Base-by-base conservation (phyloP, 2,329 filamentous ascomycete genomes). In the Alternaria brassicae region DNA sequence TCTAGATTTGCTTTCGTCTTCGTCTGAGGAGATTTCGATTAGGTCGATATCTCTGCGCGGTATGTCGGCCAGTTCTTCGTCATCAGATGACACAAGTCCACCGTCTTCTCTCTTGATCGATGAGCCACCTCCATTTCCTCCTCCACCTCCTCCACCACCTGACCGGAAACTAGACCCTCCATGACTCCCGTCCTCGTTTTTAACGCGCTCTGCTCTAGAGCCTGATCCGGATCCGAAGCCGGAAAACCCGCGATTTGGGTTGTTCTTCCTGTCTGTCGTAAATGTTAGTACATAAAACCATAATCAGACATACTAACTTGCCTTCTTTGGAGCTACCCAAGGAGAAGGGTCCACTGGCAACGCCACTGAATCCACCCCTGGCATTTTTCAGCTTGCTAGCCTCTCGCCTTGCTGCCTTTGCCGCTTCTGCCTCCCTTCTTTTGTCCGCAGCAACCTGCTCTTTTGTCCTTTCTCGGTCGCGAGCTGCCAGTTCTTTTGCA, bases 21-120 rank as follows among this genome's bases (percentile, higher is more conserved):
- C 84, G 56, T 86, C 82, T 48, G 83, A 85, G 12, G 84, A 81
- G 12, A 88, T 82, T 61, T 87, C 83, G 41, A 86, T 85, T n/a
- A 81, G 74, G 63, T 89, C 86, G 55, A 89, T 85, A 61, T 86
- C 82, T 53, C 83, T 77, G 52, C 83, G 79, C 39, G 80, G 78
- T n/a, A 75, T 66, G 15, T 69, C 63, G 12, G 65, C 62, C 28
- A 83, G 84, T 54, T 81, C 78, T 34, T 86, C 84, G 47, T 84
- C 83, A 32, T 81, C 82, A 23, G 81, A 82, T 10, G 81, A 81
- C 6, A 81, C 77, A 53, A 81, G 77, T 17, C 77, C 80, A 9
- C 78, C 78, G 55, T 80, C 67, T 60, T 77, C 67, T 36, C 66
- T 66, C 49, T 72, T 72, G 53, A 68, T 62, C 5, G 62, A 69